Percentiles rank a stretch among this genome's conserved stretches.
Conservation (phyloP, 2,329 filamentous ascomycete genomes). For the Chaetomiaceae sp. region DNA sequence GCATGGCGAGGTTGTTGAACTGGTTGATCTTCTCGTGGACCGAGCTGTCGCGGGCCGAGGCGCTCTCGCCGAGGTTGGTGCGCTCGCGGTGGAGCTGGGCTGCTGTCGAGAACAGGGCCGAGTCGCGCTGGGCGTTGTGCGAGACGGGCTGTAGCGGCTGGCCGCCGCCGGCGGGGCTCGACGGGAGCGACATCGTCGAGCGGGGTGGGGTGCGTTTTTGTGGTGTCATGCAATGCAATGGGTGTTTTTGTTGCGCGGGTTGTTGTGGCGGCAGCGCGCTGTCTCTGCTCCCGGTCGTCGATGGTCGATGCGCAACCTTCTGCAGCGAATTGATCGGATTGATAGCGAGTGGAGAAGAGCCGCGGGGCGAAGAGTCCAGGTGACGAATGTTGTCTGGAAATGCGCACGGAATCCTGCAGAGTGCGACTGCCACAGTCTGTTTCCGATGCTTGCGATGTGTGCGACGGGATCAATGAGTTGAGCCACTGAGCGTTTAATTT, state of each 20-base stretch:
- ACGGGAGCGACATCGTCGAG: slow-evolving; percentile 39
- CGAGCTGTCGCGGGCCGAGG: slow-evolving; percentile 48
- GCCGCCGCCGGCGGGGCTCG: slow-evolving; percentile 40
- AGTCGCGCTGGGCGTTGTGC: slow-evolving; percentile 47
- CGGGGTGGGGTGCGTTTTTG: slow-evolving; percentile 16
- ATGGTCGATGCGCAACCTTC: background rate
- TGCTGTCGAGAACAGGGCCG: slow-evolving; percentile 36
- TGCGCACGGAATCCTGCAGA: background rate
- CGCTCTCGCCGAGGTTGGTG: slow-evolving; percentile 35
- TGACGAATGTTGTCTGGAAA: background rate
- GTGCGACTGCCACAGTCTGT: background rate
- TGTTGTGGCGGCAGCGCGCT: slow-evolving; percentile 1
- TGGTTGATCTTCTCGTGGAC: slow-evolving; percentile 66
- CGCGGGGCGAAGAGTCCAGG: background rate
- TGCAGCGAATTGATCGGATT: background rate
- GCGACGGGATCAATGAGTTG: background rate
- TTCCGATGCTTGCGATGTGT: background rate
- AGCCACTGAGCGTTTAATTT: slow-evolving; percentile 14
- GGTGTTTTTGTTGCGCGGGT: background rate
- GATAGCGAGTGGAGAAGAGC: background rate
- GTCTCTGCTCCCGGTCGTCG: no score
- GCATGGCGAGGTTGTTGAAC: slow-evolving; percentile 63
- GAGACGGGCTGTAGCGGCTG: slow-evolving; percentile 56
- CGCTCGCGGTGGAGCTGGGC: slow-evolving; percentile 21
- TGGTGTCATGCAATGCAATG: slow-evolving; percentile 17